Conservation (phyloP, 371 early-diverging fungal genomes). For the Homolaphlyctis polyrhiza region DNA sequence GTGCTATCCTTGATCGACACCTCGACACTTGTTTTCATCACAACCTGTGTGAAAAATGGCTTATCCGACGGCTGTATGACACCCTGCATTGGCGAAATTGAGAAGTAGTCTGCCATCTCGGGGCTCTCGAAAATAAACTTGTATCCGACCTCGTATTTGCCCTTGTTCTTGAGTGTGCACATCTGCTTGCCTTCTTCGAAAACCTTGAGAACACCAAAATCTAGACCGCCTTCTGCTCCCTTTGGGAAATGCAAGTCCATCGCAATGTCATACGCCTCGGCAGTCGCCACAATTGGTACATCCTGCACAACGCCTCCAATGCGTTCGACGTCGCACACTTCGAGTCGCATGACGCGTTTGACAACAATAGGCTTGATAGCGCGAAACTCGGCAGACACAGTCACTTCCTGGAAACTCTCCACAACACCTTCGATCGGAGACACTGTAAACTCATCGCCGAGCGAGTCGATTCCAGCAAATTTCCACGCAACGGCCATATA, state of each 20-base stretch:
- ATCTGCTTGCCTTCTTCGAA: conserved; percentile 49
- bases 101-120: conserved; percentile 35
- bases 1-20: conserved; percentile 33
- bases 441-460: conserved; percentile 52
- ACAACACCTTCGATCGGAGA: conserved; percentile 44
- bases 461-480: conserved; percentile 41
- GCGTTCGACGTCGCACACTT: conserved; percentile 47
- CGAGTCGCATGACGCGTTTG: conserved; percentile 40
- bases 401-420: conserved; percentile 33
- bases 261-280: conserved; percentile 56
- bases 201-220: conserved; percentile 53
- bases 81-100: conserved; percentile 40
- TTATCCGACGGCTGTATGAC: conserved; percentile 54
- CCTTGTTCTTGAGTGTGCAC: conserved; percentile 51
- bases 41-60: conserved; percentile 42
- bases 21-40: conserved; percentile 38
- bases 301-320: conserved; percentile 44
- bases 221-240: conserved; percentile 47
- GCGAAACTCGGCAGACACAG: conserved; percentile 41
- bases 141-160: conserved; percentile 53
- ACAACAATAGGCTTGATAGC: conserved; percentile 38
- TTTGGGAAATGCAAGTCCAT: conserved; percentile 57
- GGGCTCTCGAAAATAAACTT: conserved; percentile 43
- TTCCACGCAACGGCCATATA: conserved; percentile 47
- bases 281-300: conserved; percentile 41